Evolutionary conservation across 768 basidiomycete species (phyloP).

Genomic region (Porpolomopsis calyptriformis): DNA sequence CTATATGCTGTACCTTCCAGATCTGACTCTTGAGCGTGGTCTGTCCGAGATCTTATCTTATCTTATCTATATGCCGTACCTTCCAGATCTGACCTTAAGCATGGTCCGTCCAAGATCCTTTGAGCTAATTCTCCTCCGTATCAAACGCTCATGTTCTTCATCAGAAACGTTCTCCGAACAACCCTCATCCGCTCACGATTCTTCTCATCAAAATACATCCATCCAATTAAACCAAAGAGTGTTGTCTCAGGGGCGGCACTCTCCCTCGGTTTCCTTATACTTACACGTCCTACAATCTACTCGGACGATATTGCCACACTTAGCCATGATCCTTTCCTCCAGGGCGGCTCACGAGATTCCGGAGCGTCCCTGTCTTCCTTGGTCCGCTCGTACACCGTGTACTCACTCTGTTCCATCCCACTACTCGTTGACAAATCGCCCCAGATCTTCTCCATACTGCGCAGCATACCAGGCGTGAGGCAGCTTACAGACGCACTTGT

Average conservation of each 20-base stretch:
- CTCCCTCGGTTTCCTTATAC: not conserved
- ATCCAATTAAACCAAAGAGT: not conserved
- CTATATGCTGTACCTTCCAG: not conserved
- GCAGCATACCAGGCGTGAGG: slow-evolving; percentile 47
- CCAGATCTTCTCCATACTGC: slow-evolving; percentile 41
- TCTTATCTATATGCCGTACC: not conserved
- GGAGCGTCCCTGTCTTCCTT: slow-evolving; percentile 5
- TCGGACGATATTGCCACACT: not conserved
- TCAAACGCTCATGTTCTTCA: not conserved
- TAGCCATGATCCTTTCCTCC: not conserved
- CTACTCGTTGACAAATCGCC: slow-evolving; percentile 69
- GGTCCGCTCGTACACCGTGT: slow-evolving; percentile 71
- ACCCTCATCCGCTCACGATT: no score
- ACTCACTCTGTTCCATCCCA: slow-evolving; percentile 70
- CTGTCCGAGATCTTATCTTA: not conserved
- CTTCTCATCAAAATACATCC: not conserved
- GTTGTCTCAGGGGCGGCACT: not conserved
- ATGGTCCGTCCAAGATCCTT: not conserved
- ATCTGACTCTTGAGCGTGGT: not conserved
- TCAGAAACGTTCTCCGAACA: not conserved
- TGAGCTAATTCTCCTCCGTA: not conserved
- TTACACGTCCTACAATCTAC: not conserved
- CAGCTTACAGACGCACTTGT: slow-evolving; percentile 60
- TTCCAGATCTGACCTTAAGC: not conserved
- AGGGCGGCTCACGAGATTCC: not conserved